These are phyloP conservation scores for Verticillium nonalfalfae DNA, from an alignment of 2,329 filamentous ascomycete genomes.

Conservation along the genomic window DNA sequence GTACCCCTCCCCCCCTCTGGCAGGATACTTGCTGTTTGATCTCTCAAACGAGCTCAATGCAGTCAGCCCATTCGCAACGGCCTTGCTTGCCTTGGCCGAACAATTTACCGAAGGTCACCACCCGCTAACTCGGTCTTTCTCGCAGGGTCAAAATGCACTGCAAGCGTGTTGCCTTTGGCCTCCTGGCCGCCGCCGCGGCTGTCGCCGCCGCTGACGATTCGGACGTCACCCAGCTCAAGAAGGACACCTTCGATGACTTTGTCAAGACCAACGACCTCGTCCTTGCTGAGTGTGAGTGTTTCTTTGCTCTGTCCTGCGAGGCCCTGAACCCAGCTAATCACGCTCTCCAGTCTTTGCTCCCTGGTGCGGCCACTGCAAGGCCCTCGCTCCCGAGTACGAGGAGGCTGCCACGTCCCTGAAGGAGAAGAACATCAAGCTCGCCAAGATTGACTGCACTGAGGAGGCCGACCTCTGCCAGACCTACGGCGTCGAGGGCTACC, in stretches of 20 bases:
- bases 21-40: background rate
- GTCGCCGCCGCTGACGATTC: constrained; percentile 60
- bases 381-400: constrained; percentile 88
- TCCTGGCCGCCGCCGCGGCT: constrained; percentile 48
- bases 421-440: constrained; percentile 80
- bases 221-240: constrained; percentile 79
- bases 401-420: constrained; percentile 77
- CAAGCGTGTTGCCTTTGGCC: constrained; percentile 45
- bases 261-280: constrained; percentile 81
- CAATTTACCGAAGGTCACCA: background rate
- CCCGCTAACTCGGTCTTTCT: background rate
- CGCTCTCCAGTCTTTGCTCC: constrained; percentile 71
- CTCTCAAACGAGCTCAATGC: background rate
- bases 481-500: constrained; percentile 93
- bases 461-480: constrained; percentile 86
- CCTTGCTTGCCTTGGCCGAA: background rate
- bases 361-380: constrained; percentile 98
- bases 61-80: background rate
- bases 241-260: constrained; percentile 82
- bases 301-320: background rate
- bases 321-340: constrained; percentile 8
- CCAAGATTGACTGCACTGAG: constrained; percentile 92
- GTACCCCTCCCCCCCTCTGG: background rate
- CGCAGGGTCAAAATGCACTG: constrained; percentile 36
- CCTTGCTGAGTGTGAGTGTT: constrained; percentile 78